A percentile compares a stretch with the other conserved stretches of the same genome.
Evolutionary conservation across 768 basidiomycete genomes (phyloP).

Genomic region (Holtermanniella nyarrowii): DNA sequence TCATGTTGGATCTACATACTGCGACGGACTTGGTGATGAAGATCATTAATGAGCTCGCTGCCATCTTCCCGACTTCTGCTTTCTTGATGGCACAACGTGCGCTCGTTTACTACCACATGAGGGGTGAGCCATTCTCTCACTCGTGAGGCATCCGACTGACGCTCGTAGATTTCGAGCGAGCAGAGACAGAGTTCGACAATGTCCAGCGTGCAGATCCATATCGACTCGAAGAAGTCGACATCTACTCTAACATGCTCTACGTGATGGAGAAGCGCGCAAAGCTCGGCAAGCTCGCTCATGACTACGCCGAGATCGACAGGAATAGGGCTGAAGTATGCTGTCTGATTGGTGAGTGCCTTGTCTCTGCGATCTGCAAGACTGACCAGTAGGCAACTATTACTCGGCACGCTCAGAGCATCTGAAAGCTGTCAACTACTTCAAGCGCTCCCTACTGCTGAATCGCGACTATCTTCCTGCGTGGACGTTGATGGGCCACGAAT

Average conservation of each 20-base stretch:
- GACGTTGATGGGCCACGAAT: slow-evolving; percentile 99
- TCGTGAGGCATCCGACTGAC: background rate
- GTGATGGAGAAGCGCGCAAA: slow-evolving; percentile 83
- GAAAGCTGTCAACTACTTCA: slow-evolving; percentile 91
- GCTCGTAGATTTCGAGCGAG: slow-evolving; percentile 67
- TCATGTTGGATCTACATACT: slow-evolving; percentile 77
- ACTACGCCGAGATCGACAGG: slow-evolving; percentile 78
- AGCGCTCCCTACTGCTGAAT: slow-evolving; percentile 87
- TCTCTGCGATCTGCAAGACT: background rate
- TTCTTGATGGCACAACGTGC: slow-evolving; percentile 82
- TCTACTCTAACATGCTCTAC: slow-evolving; percentile 93
- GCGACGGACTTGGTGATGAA: slow-evolving; percentile 76
- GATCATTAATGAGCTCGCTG: slow-evolving; percentile 68
- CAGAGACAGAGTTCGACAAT: slow-evolving; percentile 73
- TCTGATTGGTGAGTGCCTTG: slow-evolving; percentile 71
- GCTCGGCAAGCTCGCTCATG: slow-evolving; percentile 80
- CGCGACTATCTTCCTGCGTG: slow-evolving; percentile 91
- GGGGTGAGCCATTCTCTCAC: slow-evolving; percentile 51
- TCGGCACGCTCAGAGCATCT: slow-evolving; percentile 87
- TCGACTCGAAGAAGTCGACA: slow-evolving; percentile 87
- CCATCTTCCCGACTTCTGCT: slow-evolving; percentile 68
- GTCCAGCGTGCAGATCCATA: slow-evolving; percentile 72
- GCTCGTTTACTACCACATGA: slow-evolving; percentile 75
- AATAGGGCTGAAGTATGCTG: slow-evolving; percentile 95
- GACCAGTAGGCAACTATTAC: slow-evolving; percentile 82